Evolutionary conservation across 2,329 filamentous ascomycete genomes (phyloP), one percentile per base, ranked within the genome.

Genomic region (Colletotrichum agaves): DNA sequence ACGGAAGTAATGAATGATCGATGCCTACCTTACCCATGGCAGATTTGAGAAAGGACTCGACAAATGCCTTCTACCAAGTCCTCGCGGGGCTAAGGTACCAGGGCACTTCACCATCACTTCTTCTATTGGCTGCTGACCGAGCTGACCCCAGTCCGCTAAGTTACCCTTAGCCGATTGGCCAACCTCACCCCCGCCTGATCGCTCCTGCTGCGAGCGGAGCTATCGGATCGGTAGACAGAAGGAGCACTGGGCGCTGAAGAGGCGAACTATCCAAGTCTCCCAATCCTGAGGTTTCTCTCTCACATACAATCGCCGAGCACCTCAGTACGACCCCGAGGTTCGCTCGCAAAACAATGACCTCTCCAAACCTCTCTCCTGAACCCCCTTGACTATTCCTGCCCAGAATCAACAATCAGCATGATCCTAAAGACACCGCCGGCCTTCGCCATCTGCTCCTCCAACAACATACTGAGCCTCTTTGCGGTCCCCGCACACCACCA

Each of bases 381-480:
- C 53, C 65, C 43, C 65, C 65, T 11, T 64, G 65, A 65, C 35
- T 53, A 33, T 31, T 52, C 10, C 47, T 35, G n/a, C 10, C 52
- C 11, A n/a, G 33, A 23, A 21, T 2, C 12, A 21, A 19, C 17
- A 17, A 31, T 11, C 52, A 58, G 33, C 31, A 69, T 69, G 66
- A 8, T 67, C 19, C 23, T 58, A 52, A 69, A 62, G 31, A 52
- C 56, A 17, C 21, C 60, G 19, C 41, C 52, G 37, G 63, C 61
- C 23, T 68, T 69, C 15, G 66, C 63, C 50, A 46, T 53, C 46
- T 62, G 66, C 56, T 56, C 55, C 15, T 61, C 41, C 56, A 67
- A 60, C 62, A 69, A 58, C 44, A 59, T 64, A 44, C 56, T 70
- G 49, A 72, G 62, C 57, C 57, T 65, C 13, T 53, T 72, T 31